phyloP scores from a whole-genome alignment of 495 filamentous ascomycete species.

The Talaromyces thailandensis region DNA sequence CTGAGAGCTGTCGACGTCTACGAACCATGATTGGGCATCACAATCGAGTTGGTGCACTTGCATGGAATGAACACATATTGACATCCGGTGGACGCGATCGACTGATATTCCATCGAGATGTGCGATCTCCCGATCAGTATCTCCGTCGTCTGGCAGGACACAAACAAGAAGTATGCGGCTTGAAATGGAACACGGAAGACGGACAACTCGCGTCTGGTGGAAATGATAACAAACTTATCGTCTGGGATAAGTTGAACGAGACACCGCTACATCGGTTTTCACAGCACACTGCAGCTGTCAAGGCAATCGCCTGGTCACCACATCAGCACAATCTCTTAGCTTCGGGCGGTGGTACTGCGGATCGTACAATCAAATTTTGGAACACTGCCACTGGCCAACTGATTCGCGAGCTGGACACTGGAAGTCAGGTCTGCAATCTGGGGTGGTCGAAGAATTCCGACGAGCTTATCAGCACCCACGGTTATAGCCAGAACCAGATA shows the following conservation, averaged over 20 bases:
- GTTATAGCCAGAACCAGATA: conserved; percentile 97
- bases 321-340: conserved; percentile 89
- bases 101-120: conserved; percentile 88
- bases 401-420: conserved; percentile 84
- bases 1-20: conserved; percentile 69
- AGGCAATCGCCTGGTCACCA: conserved; percentile 97
- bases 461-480: conserved; percentile 94
- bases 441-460: conserved; percentile 94
- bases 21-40: conserved; percentile 96
- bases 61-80: conserved; percentile 97
- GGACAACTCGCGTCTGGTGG: conserved; percentile 93
- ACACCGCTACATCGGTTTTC: conserved; percentile 85
- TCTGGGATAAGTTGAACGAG: conserved; percentile 89
- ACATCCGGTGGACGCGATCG: conserved; percentile 93
- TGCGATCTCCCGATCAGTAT: conserved; percentile 86
- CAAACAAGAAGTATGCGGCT: conserved; percentile 97
- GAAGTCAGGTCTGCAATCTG: conserved; percentile 93
- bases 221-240: conserved; percentile 97
- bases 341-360: conserved; percentile 93
- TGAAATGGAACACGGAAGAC: conserved; percentile 94
- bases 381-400: conserved; percentile 74
- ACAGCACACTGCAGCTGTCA: conserved; percentile 90
- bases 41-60: conserved; percentile 79
- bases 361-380: conserved; percentile 95
- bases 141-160: conserved; percentile 74